Conservation (phyloP, 345 rosid genomes). For the Bruguiera parviflora region DNA sequence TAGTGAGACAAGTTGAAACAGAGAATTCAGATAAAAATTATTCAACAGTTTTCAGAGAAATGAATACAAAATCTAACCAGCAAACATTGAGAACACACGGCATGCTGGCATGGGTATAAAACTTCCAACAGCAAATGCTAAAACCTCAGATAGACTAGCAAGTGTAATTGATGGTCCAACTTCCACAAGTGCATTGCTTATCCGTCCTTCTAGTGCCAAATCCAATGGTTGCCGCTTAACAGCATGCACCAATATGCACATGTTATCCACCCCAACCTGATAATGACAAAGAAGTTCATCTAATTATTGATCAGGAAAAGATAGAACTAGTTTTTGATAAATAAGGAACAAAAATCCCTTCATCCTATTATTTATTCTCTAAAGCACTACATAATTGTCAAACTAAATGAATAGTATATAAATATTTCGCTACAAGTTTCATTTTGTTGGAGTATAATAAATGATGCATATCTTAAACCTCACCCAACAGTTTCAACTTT, state of each 20-base stretch:
- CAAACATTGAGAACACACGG: slow-evolving; percentile 97
- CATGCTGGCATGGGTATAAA: slow-evolving; percentile 97
- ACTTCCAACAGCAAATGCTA: slow-evolving; percentile 96
- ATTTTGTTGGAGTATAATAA: no score
- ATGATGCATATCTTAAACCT: no score
- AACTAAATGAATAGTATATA: background rate
- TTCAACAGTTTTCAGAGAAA: slow-evolving; percentile 4
- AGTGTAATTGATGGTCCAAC: slow-evolving; percentile 99
- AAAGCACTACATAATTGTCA: background rate
- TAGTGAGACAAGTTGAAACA: background rate
- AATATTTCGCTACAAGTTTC: background rate
- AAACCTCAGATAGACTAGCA: slow-evolving; percentile 88
- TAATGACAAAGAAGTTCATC: slow-evolving; percentile 13
- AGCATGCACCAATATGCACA: slow-evolving; percentile 96
- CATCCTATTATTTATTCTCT: background rate
- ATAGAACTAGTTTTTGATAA: background rate
- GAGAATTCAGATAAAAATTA: background rate
- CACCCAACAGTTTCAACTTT: no score
- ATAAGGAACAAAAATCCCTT: background rate
- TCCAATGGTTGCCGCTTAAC: slow-evolving; percentile 87
- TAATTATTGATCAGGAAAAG: slow-evolving; percentile 7
- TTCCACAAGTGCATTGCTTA: slow-evolving; percentile 95
- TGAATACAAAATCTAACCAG: slow-evolving; percentile 48
- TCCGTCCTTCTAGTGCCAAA: slow-evolving; percentile 67
- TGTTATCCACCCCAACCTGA: slow-evolving; percentile 98